Evolutionary conservation across 441 rosid genomes (phyloP), one percentile per base, ranked within the genome.

Genomic region (Mallotus repandus): DNA sequence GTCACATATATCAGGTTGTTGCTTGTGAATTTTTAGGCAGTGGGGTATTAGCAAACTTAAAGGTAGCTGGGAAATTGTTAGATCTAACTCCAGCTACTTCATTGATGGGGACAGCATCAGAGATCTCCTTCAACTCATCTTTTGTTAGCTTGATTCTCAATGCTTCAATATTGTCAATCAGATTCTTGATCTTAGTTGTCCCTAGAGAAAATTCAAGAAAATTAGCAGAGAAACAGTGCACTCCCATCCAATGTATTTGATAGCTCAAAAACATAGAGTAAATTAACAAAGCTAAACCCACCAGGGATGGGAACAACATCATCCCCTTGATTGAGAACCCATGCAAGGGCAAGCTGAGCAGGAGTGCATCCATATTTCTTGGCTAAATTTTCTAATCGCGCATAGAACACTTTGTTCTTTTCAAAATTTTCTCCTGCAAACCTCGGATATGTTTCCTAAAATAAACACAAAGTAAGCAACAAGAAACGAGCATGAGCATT

Each of bases 221-320:
- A 70, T 48, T 6, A 59, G 21, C 45, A 66, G 13, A 19, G 2
- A n/a, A 5, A 16, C 11, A 8, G 21, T 6, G 2, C 9, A 53
- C 11, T 6, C 16, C 7, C 0, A 18, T 19, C 12, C 7, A 19
- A n/a, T 29, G 32, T 29, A 43, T 4, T 4, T 2, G 29, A n/a
- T n/a, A 56, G 60, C 2, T 9, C 11, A 19, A 63, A 41, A 13
- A 12, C 52, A 49, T 49, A 9, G 2, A 4, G 15, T 16, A 5
- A 74, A 25, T 22, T 7, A 49, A 29, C 2, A 55, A 45, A 55
- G 19, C 11, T 54, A 7, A 7, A 58, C 81, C 78, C 52, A 86
- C 89, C 89, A 5, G 86, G 89, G 70, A 87, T 84, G 12, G 87
- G 85, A 18, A 81, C 84, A 68, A 82, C 80, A 63, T 70, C 84